phyloP scores from a whole-genome alignment of 208 protist species.

The Trichomonas tenax region DNA sequence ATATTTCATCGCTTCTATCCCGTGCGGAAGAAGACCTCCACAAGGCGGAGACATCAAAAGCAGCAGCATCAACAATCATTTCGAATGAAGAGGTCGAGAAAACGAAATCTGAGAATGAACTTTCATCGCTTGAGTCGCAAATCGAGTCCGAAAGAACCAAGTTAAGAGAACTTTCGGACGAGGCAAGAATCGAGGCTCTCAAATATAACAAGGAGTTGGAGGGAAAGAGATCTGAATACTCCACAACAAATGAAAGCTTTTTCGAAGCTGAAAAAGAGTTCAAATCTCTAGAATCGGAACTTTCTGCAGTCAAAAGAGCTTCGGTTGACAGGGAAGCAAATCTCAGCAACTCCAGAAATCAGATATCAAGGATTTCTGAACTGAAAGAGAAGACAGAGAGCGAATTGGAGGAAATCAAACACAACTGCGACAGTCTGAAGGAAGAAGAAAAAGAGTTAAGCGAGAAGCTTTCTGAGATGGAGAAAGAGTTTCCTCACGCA shows the following conservation, averaged over 20 bases:
- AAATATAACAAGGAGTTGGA: slow-evolving; percentile 13
- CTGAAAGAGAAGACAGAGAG: neutral
- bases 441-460: neutral
- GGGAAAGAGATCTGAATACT: slow-evolving; percentile 26
- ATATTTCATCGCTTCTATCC: neutral
- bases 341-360: neutral
- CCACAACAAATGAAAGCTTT: neutral
- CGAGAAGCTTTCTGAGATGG: neutral
- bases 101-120: neutral
- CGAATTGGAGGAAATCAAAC: neutral
- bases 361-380: neutral
- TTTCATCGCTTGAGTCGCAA: neutral
- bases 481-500: neutral
- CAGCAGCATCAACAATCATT: neutral
- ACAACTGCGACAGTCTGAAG: neutral
- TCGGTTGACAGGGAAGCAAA: neutral
- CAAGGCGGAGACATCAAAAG: neutral
- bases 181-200: slow-evolving; percentile 20
- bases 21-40: neutral
- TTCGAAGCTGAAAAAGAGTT: neutral
- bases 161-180: neutral
- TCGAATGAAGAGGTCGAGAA: neutral
- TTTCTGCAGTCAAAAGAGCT: slow-evolving; percentile 20
- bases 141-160: neutral
- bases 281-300: neutral